Evolutionary conservation across 176 grass and related monocot genomes (phyloP).

Genomic region (Tillandsia leiboldiana): DNA sequence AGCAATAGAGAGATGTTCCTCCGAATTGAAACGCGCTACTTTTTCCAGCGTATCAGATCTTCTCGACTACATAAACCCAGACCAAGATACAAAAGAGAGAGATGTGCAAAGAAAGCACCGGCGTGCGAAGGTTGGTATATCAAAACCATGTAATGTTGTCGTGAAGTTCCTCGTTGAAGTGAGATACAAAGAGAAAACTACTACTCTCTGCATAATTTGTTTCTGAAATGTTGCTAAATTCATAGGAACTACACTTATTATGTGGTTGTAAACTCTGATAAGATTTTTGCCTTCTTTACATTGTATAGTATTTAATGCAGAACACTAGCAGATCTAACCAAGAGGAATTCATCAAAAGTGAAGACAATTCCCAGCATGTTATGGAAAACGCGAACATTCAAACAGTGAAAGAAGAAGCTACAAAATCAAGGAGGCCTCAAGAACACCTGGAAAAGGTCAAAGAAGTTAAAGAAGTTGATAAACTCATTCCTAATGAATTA

Average conservation of each 20-base stretch:
- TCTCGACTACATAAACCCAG: constrained; percentile 95
- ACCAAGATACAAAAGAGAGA: constrained; percentile 85
- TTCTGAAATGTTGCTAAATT: background rate
- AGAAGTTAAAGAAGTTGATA: constrained; percentile 33
- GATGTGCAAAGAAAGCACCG: constrained; percentile 65
- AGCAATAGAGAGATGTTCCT: constrained; percentile 15
- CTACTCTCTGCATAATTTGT: background rate
- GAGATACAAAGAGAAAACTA: background rate
- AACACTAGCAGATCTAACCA: constrained; percentile 65
- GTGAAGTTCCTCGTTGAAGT: background rate
- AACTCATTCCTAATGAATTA: constrained; percentile 26
- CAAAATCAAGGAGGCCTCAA: constrained; percentile 20
- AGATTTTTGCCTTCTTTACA: constrained; percentile 45
- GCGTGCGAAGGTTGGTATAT: constrained; percentile 51
- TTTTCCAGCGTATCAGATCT: constrained; percentile 99
- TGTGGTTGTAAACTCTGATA: constrained; percentile 1
- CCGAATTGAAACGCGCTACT: constrained; percentile 43
- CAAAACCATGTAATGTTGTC: constrained; percentile 3
- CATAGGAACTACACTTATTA: background rate
- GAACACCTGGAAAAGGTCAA: background rate
- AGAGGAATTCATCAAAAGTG: constrained; percentile 44
- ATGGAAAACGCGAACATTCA: constrained; percentile 18
- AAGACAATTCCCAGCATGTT: constrained; percentile 35
- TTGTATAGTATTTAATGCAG: constrained; percentile 62
- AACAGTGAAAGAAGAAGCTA: constrained; percentile 12